A percentile compares a stretch with the other conserved stretches of the same genome.
phyloP scores from a whole-genome alignment of 73 alveolate genomes.

The Tetrahymena elliotti region DNA sequence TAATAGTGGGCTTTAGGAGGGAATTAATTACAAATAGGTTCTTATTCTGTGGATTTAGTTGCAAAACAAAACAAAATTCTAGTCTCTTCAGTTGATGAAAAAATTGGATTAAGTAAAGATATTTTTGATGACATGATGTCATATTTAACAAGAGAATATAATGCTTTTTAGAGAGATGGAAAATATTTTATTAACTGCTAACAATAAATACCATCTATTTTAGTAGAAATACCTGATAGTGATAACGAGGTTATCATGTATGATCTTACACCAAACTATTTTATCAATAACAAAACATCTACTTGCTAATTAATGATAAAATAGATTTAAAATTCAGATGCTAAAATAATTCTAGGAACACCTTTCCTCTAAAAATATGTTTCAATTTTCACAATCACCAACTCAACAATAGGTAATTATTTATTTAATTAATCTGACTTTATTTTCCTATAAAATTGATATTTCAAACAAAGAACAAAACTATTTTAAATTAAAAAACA shows the following conservation, averaged over 20 bases:
- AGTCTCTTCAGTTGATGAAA: not conserved
- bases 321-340: not conserved
- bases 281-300: not conserved
- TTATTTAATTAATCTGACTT: no score
- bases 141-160: no score
- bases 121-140: not conserved
- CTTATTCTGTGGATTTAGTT: not conserved
- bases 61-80: not conserved
- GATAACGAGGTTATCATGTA: no score
- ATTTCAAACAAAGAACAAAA: no score
- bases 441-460: no score
- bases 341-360: not conserved
- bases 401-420: not conserved
- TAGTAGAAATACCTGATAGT: not conserved
- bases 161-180: not conserved
- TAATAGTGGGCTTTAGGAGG: not conserved
- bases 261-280: not conserved
- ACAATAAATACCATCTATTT: not conserved
- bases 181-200: not conserved
- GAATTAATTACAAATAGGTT: not conserved
- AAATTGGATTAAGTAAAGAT: not conserved
- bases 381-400: not conserved
- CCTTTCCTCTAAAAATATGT: not conserved
- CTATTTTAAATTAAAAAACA: no score
- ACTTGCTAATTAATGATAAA: not conserved